A percentile compares a stretch with the other conserved stretches of the same genome.
These are phyloP conservation scores for Hymenoscyphus linearis DNA, from an alignment of 2,329 filamentous ascomycete species.

Conservation along the genomic window DNA sequence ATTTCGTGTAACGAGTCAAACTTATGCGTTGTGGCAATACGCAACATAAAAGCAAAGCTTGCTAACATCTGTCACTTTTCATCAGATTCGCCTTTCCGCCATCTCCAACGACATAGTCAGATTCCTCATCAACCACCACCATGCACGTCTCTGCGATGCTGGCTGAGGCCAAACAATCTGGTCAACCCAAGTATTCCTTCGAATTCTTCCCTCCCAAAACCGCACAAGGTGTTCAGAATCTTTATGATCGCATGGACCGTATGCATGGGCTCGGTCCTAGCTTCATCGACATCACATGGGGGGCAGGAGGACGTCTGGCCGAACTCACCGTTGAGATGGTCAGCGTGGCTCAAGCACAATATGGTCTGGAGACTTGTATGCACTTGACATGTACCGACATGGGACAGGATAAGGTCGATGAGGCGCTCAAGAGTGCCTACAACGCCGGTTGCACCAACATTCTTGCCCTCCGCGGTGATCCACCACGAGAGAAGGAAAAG, in stretches of 20 bases:
- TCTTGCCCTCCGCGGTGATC: slow-evolving; percentile 85
- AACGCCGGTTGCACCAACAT: slow-evolving; percentile 97
- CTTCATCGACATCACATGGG: slow-evolving; percentile 99
- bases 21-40: neutral
- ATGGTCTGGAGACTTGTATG: slow-evolving; percentile 98
- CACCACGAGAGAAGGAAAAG: slow-evolving; percentile 86
- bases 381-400: slow-evolving; percentile 98
- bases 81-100: slow-evolving; percentile 3
- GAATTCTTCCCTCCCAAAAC: slow-evolving; percentile 99
- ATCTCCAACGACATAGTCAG: neutral
- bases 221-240: slow-evolving; percentile 93
- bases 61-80: neutral
- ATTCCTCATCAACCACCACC: slow-evolving; percentile 33
- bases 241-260: slow-evolving; percentile 98
- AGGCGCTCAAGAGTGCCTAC: slow-evolving; percentile 82
- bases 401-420: slow-evolving; percentile 86
- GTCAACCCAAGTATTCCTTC: slow-evolving; percentile 90
- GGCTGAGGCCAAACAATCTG: slow-evolving; percentile 69
- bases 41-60: neutral
- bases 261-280: slow-evolving; percentile 93
- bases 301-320: slow-evolving; percentile 84
- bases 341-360: slow-evolving; percentile 86
- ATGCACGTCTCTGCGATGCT: slow-evolving; percentile 98
- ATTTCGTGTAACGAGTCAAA: neutral
- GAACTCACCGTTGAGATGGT: slow-evolving; percentile 98